phyloP scores from a whole-genome alignment of 495 filamentous ascomycete genomes.

The Neurospora discreta region DNA sequence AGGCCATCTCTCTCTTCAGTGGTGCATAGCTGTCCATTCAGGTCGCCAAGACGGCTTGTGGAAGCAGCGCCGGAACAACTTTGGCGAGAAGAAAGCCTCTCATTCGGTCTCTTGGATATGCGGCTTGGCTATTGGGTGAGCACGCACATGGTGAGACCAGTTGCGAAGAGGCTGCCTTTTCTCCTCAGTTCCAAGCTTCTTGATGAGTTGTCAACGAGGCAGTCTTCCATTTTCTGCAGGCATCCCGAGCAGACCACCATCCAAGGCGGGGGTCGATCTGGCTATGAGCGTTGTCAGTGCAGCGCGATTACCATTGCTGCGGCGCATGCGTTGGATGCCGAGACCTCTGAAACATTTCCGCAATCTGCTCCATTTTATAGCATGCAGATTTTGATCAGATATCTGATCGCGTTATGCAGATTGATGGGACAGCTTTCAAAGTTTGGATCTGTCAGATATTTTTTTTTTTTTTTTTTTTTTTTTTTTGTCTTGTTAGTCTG shows the following conservation, averaged over 20 bases:
- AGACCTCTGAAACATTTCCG: neutral
- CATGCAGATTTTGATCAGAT: neutral
- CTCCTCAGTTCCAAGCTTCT: neutral
- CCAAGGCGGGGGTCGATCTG: neutral
- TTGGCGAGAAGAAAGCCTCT: neutral
- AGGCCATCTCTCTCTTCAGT: neutral
- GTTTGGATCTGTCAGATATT: neutral
- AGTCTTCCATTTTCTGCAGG: neutral
- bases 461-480: neutral
- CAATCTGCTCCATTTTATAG: neutral
- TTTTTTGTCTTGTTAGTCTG: neutral
- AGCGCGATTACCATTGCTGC: neutral
- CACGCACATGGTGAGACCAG: neutral
- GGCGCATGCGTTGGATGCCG: neutral
- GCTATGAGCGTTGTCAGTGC: neutral
- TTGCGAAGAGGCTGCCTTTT: neutral
- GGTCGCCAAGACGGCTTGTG: neutral
- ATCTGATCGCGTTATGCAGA: neutral
- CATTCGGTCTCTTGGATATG: neutral
- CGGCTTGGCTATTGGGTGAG: neutral
- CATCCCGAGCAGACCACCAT: neutral
- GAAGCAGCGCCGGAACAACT: neutral
- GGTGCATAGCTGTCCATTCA: constrained; percentile 5
- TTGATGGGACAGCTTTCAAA: neutral
- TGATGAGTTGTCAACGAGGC: neutral